Evolutionary conservation across 495 filamentous ascomycete species (phyloP), one percentile per base, ranked within the genome.

Genomic region (Astrothelium subdiscretum): DNA sequence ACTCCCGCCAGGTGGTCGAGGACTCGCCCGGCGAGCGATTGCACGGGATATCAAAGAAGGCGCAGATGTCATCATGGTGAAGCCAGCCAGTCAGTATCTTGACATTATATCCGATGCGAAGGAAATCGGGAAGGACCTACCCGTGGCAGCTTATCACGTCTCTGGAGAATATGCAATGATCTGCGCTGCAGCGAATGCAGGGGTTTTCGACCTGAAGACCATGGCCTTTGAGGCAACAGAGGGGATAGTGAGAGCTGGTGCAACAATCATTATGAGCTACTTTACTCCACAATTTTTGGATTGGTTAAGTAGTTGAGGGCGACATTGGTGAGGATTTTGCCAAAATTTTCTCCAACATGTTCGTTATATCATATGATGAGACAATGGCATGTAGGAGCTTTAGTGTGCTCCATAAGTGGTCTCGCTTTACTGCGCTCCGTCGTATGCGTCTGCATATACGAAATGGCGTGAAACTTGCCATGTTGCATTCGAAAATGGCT

Each of bases 131-230:
- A 84, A 83, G 65, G 89, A 97, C 75, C 77, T 97, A 70, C 94
- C 94, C 18, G 78, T 98, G 59, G 91, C 92, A 2, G 92, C 94
- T 24, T 98, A 98, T 71, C 94, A 98, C 72, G 94, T 98, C 57
- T 91, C 87, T 71, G 94, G 94, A 62, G 94, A 98, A 76, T 98
- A 86, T 73, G 92, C 94, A 43, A 98, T 97, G 95, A 95, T 98
- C 57, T 90, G 96, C 70, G 94, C 94, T 2, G 94, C 81, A 38
- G 94, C 95, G 24, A 94, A 95, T 74, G 92, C 94, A 11, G 94
- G 94, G 0, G 94, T 98, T n/a, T 98, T 97, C 71, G 92, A 96
- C 73, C 77, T 98, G 71, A 95, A 91, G 75, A 80, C 87, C 2
- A 97, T 97, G 90, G 95, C 89, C 0, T 92, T 95, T 70, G 94